These are phyloP conservation scores for Trametes hirsuta DNA, from an alignment of 1,284 basidiomycete genomes.

Conservation along the genomic window DNA sequence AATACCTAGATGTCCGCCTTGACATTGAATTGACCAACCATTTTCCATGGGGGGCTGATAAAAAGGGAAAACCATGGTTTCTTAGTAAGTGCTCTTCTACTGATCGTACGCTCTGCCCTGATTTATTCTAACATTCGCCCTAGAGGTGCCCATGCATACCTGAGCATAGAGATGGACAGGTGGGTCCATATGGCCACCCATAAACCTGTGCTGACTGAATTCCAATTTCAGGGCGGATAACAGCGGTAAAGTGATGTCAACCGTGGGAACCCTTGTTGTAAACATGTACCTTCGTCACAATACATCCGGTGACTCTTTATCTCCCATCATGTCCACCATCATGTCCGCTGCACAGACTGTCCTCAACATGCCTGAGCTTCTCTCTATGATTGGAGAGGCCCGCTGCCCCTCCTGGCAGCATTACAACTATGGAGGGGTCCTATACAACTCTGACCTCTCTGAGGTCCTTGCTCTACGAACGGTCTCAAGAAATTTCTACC, in stretches of 20 bases:
- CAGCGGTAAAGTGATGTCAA: not conserved
- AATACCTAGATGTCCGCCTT: too few relatives aligned
- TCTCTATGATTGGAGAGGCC: not conserved
- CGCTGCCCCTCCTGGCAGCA: not conserved
- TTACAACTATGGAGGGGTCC: not conserved
- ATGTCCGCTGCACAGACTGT: not conserved
- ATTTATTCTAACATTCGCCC: too few relatives aligned
- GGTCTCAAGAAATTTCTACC: not conserved
- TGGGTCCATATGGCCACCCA: too few relatives aligned
- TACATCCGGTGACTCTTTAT: not conserved
- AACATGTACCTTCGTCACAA: not conserved
- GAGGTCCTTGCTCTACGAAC: not conserved
- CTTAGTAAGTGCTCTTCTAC: too few relatives aligned
- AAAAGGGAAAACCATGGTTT: too few relatives aligned
- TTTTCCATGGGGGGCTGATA: too few relatives aligned
- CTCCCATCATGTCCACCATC: not conserved
- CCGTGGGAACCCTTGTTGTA: not conserved
- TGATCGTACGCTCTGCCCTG: too few relatives aligned
- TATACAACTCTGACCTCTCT: not conserved
- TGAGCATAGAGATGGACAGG: too few relatives aligned
- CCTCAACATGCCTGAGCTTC: not conserved
- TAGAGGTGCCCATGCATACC: too few relatives aligned
- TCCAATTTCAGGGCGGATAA: too few relatives aligned
- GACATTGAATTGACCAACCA: too few relatives aligned
- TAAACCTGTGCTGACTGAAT: too few relatives aligned